Percentiles rank a stretch among this genome's conserved stretches.
Evolutionary conservation across 2,329 filamentous ascomycete genomes (phyloP).

Genomic region (Byssothecium circinans): DNA sequence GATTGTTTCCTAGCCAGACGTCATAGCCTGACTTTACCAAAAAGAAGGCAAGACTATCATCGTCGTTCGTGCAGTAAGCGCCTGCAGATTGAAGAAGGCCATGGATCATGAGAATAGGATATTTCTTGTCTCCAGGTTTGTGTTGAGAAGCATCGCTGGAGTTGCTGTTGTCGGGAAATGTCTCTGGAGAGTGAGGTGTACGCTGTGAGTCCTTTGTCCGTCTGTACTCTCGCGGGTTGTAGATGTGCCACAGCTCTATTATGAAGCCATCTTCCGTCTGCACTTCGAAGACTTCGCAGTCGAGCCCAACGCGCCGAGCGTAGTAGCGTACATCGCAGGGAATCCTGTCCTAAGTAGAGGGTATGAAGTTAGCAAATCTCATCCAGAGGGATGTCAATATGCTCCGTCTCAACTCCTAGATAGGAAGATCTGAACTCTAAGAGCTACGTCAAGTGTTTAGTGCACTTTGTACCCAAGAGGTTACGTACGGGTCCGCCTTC

Average conservation of each 20-base stretch:
- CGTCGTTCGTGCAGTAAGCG: slow-evolving; percentile 87
- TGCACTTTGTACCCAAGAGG: too few relatives aligned
- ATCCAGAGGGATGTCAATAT: too few relatives aligned
- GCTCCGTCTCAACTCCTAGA: too few relatives aligned
- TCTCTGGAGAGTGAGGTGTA: slow-evolving; percentile 59
- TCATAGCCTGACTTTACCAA: slow-evolving; percentile 91
- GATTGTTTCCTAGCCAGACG: slow-evolving; percentile 93
- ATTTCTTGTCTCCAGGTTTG: slow-evolving; percentile 58
- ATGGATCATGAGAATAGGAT: slow-evolving; percentile 84
- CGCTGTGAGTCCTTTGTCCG: slow-evolving; percentile 55
- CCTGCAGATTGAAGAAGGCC: slow-evolving; percentile 86
- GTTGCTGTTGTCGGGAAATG: slow-evolving; percentile 56
- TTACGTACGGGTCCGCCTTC: slow-evolving; percentile 79
- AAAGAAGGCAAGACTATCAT: slow-evolving; percentile 86
- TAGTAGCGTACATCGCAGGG: slow-evolving; percentile 83
- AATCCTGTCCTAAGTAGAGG: too few relatives aligned
- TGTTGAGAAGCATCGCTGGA: slow-evolving; percentile 30
- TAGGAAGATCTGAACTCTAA: too few relatives aligned
- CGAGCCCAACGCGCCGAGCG: slow-evolving; percentile 81
- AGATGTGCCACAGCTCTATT: slow-evolving; percentile 86
- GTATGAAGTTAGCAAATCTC: too few relatives aligned
- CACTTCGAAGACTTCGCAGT: slow-evolving; percentile 79
- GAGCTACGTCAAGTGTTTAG: too few relatives aligned
- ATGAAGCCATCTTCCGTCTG: slow-evolving; percentile 95
- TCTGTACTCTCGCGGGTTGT: slow-evolving; percentile 74